phyloP scores from a whole-genome alignment of 208 protist species.

The Crithidia expoeki region DNA sequence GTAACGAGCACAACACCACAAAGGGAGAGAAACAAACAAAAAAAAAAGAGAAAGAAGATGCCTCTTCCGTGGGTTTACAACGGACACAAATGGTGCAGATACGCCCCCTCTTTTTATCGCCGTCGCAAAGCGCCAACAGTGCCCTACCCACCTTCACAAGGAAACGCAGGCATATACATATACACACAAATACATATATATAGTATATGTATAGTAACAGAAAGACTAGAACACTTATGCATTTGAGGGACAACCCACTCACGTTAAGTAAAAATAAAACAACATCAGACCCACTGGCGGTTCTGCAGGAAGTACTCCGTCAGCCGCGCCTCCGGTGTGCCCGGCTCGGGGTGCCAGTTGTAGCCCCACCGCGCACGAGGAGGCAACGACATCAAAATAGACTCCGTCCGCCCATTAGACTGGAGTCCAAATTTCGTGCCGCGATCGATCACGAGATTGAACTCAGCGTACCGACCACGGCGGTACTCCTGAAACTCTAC shows the following conservation, averaged over 20 bases:
- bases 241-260: neutral
- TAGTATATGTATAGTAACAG: neutral
- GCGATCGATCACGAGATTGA: slow-evolving; percentile 71
- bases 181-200: neutral
- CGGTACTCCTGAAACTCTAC: slow-evolving; percentile 82
- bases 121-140: neutral
- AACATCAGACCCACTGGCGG: slow-evolving; percentile 23
- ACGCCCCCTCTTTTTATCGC: neutral
- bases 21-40: neutral
- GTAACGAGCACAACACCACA: neutral
- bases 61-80: neutral
- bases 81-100: neutral
- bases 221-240: neutral
- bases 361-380: slow-evolving; percentile 49
- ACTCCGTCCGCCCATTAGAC: slow-evolving; percentile 81
- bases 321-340: slow-evolving; percentile 36
- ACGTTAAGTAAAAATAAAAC: neutral
- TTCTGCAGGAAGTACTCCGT: slow-evolving; percentile 44
- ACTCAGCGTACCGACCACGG: slow-evolving; percentile 84
- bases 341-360: slow-evolving; percentile 36
- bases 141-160: neutral
- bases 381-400: slow-evolving; percentile 90
- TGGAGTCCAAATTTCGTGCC: slow-evolving; percentile 90
- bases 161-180: neutral
- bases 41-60: neutral